phyloP scores from a whole-genome alignment of 495 filamentous ascomycete species.

The Baudoinia panamericana region DNA sequence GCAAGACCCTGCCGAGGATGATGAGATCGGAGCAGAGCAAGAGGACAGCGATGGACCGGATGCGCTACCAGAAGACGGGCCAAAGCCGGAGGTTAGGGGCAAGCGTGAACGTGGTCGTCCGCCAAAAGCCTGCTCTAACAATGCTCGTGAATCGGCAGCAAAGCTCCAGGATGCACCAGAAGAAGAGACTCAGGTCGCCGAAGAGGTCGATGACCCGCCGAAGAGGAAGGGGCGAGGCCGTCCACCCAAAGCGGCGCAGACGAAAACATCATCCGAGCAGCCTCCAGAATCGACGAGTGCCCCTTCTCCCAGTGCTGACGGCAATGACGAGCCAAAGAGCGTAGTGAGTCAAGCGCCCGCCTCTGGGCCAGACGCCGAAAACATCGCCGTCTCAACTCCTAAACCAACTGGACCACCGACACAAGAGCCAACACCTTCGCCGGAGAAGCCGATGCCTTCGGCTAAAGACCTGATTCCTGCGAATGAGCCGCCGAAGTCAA shows the following conservation, averaged over 20 bases:
- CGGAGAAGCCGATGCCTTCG: constrained; percentile 10
- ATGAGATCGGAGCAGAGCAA: background rate
- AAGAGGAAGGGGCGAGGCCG: constrained; percentile 18
- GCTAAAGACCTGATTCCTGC: background rate
- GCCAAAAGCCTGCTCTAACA: constrained; percentile 1
- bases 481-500: constrained; percentile 1
- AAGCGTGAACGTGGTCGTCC: constrained; percentile 2
- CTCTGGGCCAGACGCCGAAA: background rate
- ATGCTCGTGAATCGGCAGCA: background rate
- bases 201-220: constrained; percentile 2
- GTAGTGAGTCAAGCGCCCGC: too few relatives aligned
- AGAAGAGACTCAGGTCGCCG: background rate
- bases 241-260: constrained; percentile 4
- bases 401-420: background rate
- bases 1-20: too few relatives aligned
- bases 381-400: background rate
- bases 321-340: background rate
- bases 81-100: background rate
- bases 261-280: background rate
- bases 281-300: background rate
- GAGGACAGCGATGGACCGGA: constrained; percentile 9
- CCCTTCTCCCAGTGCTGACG: background rate
- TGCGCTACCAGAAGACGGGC: constrained; percentile 3
- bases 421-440: constrained; percentile 14
- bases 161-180: background rate